Conservation (phyloP, 116 monocot genomes). For the Posidonia oceanica region DNA sequence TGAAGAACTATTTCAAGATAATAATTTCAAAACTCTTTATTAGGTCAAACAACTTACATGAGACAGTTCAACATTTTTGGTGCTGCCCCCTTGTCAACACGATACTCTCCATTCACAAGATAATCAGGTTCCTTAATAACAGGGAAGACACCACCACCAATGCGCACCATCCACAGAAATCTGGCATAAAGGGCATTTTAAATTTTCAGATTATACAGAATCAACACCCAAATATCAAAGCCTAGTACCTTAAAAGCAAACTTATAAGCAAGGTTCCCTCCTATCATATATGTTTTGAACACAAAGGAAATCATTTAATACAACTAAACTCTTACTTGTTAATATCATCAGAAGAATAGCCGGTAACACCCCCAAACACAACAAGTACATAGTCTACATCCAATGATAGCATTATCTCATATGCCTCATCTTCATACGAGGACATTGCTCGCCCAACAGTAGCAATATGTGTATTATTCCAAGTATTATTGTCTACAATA, state of each 20-base stretch:
- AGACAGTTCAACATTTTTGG: conserved; percentile 99
- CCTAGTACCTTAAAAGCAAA: no score
- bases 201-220: no score
- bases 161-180: conserved; percentile 98
- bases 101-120: conserved; percentile 99
- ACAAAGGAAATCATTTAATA: background rate
- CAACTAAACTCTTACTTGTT: conserved; percentile 30
- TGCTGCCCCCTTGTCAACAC: conserved; percentile 95
- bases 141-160: conserved; percentile 98
- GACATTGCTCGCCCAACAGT: conserved; percentile 98
- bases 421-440: conserved; percentile 93
- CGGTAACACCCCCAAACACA: conserved; percentile 93
- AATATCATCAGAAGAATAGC: conserved; percentile 97
- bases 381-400: conserved; percentile 98
- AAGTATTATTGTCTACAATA: conserved; percentile 98
- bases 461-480: conserved; percentile 99
- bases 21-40: background rate
- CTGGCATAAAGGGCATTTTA: conserved; percentile 14
- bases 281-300: no score
- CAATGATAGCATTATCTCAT: conserved; percentile 87
- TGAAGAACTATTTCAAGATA: no score
- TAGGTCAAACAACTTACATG: conserved; percentile 61
- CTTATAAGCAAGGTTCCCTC: no score
- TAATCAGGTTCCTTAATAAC: conserved; percentile 97
- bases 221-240: no score